A percentile compares a stretch with the other conserved stretches of the same genome.
Evolutionary conservation across 2,329 filamentous ascomycete genomes (phyloP).

Genomic region (Pseudopyricularia cyperi): DNA sequence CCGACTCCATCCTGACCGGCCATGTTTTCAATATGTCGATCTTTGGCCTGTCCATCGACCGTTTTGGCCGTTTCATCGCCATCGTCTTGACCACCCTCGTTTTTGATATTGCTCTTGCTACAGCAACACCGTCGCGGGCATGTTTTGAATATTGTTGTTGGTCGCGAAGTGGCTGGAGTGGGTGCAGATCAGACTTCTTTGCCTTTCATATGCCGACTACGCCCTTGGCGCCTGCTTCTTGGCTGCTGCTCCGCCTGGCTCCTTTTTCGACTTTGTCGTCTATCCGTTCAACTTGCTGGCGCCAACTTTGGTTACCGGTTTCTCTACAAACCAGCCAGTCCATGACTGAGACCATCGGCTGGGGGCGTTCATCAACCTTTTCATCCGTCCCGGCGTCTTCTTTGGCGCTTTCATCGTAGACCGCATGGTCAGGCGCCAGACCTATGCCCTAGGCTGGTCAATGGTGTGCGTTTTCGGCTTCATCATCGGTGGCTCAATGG

Average conservation of each 20-base stretch:
- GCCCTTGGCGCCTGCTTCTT: constrained; percentile 32
- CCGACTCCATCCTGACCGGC: constrained; percentile 41
- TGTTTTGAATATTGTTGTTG: constrained; percentile 37
- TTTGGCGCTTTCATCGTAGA: constrained; percentile 11
- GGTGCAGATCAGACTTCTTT: constrained; percentile 20
- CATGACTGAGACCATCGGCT: constrained; percentile 13
- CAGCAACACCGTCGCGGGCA: constrained; percentile 21
- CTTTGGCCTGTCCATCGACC: constrained; percentile 36
- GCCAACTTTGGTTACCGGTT: constrained; percentile 9
- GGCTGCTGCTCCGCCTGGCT: constrained; percentile 42
- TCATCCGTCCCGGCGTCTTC: constrained; percentile 12
- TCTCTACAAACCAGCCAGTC: constrained; percentile 9
- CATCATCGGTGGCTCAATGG: constrained; percentile 16
- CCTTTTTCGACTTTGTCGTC: constrained; percentile 19
- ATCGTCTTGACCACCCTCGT: constrained; percentile 30
- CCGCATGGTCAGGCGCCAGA: constrained; percentile 12
- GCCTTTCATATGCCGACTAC: background rate
- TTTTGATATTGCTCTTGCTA: constrained; percentile 29
- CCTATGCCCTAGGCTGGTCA: constrained; percentile 11
- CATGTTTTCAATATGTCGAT: constrained; percentile 42
- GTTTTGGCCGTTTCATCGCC: constrained; percentile 33
- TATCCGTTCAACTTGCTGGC: constrained; percentile 11
- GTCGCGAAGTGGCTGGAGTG: constrained; percentile 24
- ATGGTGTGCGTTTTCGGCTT: constrained; percentile 13
- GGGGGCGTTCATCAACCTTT: constrained; percentile 13